Conservation (phyloP, 257 asterid species). For the Nicotiana tabacum region DNA sequence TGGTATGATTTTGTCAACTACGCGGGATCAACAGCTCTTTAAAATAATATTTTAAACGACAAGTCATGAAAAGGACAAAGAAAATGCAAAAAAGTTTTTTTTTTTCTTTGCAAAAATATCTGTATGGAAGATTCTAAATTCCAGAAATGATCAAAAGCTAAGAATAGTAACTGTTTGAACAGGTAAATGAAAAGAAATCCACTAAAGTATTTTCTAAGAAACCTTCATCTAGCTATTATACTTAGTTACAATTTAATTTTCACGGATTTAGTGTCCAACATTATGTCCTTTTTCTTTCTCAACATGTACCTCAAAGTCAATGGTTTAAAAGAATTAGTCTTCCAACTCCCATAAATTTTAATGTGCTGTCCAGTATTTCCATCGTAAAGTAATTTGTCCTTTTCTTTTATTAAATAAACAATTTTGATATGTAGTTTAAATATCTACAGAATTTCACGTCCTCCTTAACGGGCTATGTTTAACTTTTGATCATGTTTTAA, state of each 20-base stretch:
- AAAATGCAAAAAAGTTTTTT: too few species aligned
- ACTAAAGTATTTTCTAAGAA: background rate
- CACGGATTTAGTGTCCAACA: background rate
- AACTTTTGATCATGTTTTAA: too few species aligned
- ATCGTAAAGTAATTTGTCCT: background rate
- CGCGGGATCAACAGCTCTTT: background rate
- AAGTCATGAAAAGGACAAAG: background rate
- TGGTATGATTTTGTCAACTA: background rate
- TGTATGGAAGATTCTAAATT: background rate
- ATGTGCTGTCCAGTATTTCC: background rate
- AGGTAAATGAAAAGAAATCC: background rate
- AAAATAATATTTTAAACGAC: background rate
- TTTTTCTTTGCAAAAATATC: background rate
- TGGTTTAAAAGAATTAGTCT: background rate
- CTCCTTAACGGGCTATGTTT: too few species aligned
- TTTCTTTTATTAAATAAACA: too few species aligned
- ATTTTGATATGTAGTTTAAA: too few species aligned
- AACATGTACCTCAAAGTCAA: background rate
- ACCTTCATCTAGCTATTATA: background rate
- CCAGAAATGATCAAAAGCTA: too few species aligned
- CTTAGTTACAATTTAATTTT: background rate
- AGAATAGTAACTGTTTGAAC: too few species aligned
- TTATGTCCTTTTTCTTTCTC: background rate
- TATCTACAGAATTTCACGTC: too few species aligned
- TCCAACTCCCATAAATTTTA: background rate